Conservation (phyloP, 371 early-diverging fungal genomes). For the Mortierella sp. region DNA sequence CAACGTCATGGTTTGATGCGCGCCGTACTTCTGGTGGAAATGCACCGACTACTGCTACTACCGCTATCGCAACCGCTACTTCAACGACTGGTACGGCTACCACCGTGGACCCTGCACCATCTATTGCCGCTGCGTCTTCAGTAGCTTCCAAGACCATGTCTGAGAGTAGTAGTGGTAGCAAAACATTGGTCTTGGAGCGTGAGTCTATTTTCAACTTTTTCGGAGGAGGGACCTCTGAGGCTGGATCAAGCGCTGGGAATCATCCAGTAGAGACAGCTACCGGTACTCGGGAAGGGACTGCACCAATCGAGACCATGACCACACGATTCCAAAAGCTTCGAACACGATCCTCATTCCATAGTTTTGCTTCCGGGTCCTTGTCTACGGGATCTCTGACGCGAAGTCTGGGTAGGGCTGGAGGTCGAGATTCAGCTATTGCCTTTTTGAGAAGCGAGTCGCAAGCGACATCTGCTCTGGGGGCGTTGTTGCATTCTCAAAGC, state of each 20-base stretch:
- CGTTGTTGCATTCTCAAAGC: conserved; percentile 28
- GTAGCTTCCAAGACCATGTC: neutral
- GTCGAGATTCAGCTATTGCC: conserved; percentile 37
- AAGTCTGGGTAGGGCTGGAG: conserved; percentile 26
- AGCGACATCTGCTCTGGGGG: conserved; percentile 29
- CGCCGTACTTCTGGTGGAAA: conserved; percentile 13
- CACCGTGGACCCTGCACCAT: neutral
- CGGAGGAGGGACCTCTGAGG: too few species aligned
- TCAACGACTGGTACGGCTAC: neutral
- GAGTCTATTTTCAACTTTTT: too few species aligned
- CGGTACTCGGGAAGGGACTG: too few species aligned
- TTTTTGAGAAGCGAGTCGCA: conserved; percentile 34
- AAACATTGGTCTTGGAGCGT: too few species aligned
- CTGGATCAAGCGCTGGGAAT: too few species aligned
- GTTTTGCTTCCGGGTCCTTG: conserved; percentile 1
- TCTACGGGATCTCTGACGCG: conserved; percentile 15
- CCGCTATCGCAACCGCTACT: too few species aligned
- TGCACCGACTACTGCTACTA: neutral
- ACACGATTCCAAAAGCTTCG: too few species aligned
- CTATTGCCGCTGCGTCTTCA: neutral
- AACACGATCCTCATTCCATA: conserved; percentile 19
- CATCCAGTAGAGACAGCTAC: too few species aligned
- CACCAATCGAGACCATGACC: too few species aligned
- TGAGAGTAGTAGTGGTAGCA: too few species aligned
- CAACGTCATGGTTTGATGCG: conserved; percentile 37